Evolutionary conservation across 129 eudicot species (phyloP).

Genomic region (Silybum marianum): DNA sequence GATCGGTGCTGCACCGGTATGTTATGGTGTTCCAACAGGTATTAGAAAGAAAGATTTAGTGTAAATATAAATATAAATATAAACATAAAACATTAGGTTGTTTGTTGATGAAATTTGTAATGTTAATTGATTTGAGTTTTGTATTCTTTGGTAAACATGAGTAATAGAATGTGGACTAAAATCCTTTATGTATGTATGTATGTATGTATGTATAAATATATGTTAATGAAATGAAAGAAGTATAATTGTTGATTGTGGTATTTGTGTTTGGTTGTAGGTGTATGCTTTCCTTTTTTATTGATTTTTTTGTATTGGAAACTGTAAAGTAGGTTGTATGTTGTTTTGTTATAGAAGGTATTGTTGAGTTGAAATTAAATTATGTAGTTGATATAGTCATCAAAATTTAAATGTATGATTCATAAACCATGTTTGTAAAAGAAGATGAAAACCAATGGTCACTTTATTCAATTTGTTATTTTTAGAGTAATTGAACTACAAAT

Average conservation of each 20-base stretch:
- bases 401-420: too few species aligned
- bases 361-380: too few species aligned
- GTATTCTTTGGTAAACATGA: conserved; percentile 18
- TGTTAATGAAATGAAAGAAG: neutral
- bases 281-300: neutral
- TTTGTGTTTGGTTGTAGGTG: neutral
- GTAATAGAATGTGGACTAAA: conserved; percentile 19
- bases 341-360: neutral
- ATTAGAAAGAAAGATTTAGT: conserved; percentile 47
- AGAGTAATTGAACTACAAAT: too few species aligned
- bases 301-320: neutral
- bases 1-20: conserved; percentile 91
- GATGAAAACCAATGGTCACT: too few species aligned
- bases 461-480: too few species aligned
- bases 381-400: too few species aligned
- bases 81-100: neutral
- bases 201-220: conserved; percentile 16
- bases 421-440: too few species aligned
- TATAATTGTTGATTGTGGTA: neutral
- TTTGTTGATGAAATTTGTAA: conserved; percentile 30
- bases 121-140: conserved; percentile 6
- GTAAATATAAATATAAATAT: neutral
- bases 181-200: conserved; percentile 15
- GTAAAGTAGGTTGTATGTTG: neutral
- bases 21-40: conserved; percentile 98